These are phyloP conservation scores for Pseudozyma pruni DNA, from an alignment of 1,284 basidiomycete genomes.

Conservation along the genomic window DNA sequence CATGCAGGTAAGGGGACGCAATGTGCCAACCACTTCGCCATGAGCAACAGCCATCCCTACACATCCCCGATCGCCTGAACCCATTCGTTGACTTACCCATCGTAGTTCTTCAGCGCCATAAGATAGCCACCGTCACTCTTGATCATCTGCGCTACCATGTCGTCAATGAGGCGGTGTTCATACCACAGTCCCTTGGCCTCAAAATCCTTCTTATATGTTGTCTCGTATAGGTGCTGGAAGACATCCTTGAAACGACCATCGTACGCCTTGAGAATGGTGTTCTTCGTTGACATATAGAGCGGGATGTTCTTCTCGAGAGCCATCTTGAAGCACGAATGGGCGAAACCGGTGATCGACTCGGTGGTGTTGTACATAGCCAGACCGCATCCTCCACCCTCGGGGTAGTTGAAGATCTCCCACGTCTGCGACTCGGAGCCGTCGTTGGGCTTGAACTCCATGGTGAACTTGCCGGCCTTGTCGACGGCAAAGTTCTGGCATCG, in stretches of 20 bases:
- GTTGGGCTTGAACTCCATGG: constrained; percentile 58
- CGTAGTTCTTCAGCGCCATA: constrained; percentile 76
- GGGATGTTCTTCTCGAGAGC: constrained; percentile 94
- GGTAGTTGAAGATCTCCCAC: constrained; percentile 63
- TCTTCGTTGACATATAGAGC: constrained; percentile 70
- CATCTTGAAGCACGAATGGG: constrained; percentile 98
- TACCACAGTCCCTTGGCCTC: constrained; percentile 89
- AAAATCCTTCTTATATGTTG: constrained; percentile 82
- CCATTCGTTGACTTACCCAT: too few relatives aligned
- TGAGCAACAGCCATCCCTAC: too few relatives aligned
- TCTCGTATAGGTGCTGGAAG: constrained; percentile 92
- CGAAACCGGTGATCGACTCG: constrained; percentile 89
- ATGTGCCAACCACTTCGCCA: too few relatives aligned
- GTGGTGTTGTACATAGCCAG: constrained; percentile 70
- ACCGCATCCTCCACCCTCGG: constrained; percentile 62
- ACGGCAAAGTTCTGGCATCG: constrained; percentile 66
- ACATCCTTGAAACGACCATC: constrained; percentile 99
- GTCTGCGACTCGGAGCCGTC: constrained; percentile 53
- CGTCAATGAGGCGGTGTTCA: constrained; percentile 83
- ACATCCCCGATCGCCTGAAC: too few relatives aligned
- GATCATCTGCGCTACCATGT: constrained; percentile 87
- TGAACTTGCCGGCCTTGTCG: constrained; percentile 62
- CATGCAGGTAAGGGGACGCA: too few relatives aligned
- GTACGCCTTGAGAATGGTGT: constrained; percentile 68
- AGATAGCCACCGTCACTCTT: constrained; percentile 97